Evolutionary conservation across 2,329 filamentous ascomycete species (phyloP), one percentile per base, ranked within the genome.

Genomic region (Fusarium keratoplasticum): DNA sequence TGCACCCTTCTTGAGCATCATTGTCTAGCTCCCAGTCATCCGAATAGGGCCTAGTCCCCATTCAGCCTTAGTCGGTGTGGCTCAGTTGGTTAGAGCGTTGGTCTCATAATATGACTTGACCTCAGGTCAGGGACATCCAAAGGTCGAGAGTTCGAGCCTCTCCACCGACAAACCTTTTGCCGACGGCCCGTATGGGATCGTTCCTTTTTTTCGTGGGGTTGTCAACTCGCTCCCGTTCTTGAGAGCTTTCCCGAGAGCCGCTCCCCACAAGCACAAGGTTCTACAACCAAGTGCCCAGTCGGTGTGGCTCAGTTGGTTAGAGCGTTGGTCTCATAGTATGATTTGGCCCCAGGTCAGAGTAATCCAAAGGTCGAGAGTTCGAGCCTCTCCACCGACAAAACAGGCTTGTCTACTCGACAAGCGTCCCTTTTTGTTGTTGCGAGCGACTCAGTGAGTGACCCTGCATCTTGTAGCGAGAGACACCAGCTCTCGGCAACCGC

Each of bases 311-410:
- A 74, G 72, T 71, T 74, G 72, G 72, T 72, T 75, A 75, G 72
- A 75, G 73, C 71, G 73, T 75, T 75, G 73, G 73, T 75, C 71
- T 75, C 73, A 74, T 72, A 73, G 40, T 25, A 42, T 75, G 73
- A 74, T 64, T 64, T 74, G 73, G 10, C 64, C 64, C 11, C 25
- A 74, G 60, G 61, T 67, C 72, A 72, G 69, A 66, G 73, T 66
- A 59, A 75, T 75, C 69, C 73, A 75, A 75, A 72, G 72, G 72
- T 73, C 69, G 73, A 75, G 69, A 75, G 69, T 75, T 75, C 69
- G 72, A 75, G 72, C 73, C 73, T 75, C 73, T 75, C 73, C 72
- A 69, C 73, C 72, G 73, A 75, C 72, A 75, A 16, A 11, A n/a
- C 6, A 7, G 52, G 29, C 33, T 44, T 72, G 50, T 67, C 47